A percentile compares a stretch with the other conserved stretches of the same genome.
Conservation (phyloP, 768 basidiomycete genomes). For the Russula sp. region DNA sequence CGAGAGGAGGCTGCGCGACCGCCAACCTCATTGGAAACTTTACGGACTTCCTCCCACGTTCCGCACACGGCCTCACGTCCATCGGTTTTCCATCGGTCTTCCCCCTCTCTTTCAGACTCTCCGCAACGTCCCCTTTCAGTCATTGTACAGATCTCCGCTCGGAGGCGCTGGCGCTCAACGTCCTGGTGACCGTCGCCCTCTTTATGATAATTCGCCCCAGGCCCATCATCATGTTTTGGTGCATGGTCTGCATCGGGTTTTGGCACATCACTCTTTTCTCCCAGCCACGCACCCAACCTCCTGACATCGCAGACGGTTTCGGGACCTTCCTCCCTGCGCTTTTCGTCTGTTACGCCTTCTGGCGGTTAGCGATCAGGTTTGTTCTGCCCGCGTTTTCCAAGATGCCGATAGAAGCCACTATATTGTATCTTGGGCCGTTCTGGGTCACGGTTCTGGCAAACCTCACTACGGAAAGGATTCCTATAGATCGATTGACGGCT, state of each 20-base stretch:
- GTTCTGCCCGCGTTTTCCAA: conserved; percentile 61
- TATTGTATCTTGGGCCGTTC: conserved; percentile 71
- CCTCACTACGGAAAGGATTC: conserved; percentile 63
- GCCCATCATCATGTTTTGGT: conserved; percentile 66
- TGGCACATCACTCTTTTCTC: conserved; percentile 83
- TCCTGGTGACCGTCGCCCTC: conserved; percentile 57
- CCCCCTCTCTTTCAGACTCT: conserved; percentile 62
- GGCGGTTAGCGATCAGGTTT: conserved; percentile 70
- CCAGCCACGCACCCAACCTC: conserved; percentile 60
- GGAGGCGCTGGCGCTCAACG: conserved; percentile 66
- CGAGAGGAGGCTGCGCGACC: conserved; percentile 71
- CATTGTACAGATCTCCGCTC: conserved; percentile 69
- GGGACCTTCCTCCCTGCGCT: conserved; percentile 70
- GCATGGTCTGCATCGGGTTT: conserved; percentile 74
- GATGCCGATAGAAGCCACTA: conserved; percentile 62
- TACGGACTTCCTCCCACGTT: conserved; percentile 56
- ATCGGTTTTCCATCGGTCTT: conserved; percentile 71
- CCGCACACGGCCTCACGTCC: conserved; percentile 58
- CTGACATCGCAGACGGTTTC: conserved; percentile 67
- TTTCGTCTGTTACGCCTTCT: conserved; percentile 75
- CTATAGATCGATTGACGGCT: conserved; percentile 68
- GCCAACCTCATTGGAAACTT: conserved; percentile 67
- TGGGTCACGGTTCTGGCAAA: conserved; percentile 78
- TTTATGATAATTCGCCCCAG: conserved; percentile 70
- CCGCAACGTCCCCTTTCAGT: conserved; percentile 40